phyloP scores from a whole-genome alignment of 805 yeast species.

The Scheffersomyces lignosus region DNA sequence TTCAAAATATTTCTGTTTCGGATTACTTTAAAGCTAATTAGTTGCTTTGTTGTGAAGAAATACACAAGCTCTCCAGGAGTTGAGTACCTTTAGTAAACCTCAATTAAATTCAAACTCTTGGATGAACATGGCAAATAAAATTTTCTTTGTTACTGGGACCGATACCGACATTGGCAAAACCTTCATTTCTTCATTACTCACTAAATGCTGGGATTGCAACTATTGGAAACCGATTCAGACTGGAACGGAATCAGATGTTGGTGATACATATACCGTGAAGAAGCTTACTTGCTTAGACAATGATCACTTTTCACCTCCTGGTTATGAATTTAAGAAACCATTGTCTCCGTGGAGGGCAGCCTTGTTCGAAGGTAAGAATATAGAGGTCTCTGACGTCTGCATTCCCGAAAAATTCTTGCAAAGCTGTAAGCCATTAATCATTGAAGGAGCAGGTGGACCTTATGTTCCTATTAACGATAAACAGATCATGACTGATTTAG shows the following conservation, averaged over 20 bases:
- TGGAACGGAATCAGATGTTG: constrained; percentile 23
- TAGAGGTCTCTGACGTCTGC: constrained; percentile 12
- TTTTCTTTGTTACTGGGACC: constrained; percentile 31
- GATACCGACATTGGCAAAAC: constrained; percentile 34
- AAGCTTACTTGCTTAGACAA: constrained; percentile 6
- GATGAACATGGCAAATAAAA: too few relatives aligned
- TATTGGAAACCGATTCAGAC: constrained; percentile 34
- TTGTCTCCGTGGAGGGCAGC: constrained; percentile 27
- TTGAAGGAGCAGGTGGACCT: constrained; percentile 32
- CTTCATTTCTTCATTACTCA: constrained; percentile 21
- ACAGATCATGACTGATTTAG: constrained; percentile 21
- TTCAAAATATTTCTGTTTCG: too few relatives aligned
- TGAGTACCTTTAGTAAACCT: too few relatives aligned
- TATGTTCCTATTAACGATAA: constrained; percentile 25
- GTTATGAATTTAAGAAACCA: constrained; percentile 18
- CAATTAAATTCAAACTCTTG: too few relatives aligned
- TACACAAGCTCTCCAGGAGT: too few relatives aligned
- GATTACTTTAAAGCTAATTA: too few relatives aligned
- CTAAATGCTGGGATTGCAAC: constrained; percentile 21
- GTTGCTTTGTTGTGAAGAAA: too few relatives aligned
- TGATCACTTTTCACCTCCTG: constrained; percentile 13
- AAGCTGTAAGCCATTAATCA: constrained; percentile 12
- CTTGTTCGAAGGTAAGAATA: constrained; percentile 13
- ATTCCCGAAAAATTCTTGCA: constrained; percentile 13
- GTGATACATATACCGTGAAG: constrained; percentile 20